A percentile compares a stretch with the other conserved stretches of the same genome.
phyloP scores from a whole-genome alignment of 768 basidiomycete species.

The Mycena sanguinolenta region DNA sequence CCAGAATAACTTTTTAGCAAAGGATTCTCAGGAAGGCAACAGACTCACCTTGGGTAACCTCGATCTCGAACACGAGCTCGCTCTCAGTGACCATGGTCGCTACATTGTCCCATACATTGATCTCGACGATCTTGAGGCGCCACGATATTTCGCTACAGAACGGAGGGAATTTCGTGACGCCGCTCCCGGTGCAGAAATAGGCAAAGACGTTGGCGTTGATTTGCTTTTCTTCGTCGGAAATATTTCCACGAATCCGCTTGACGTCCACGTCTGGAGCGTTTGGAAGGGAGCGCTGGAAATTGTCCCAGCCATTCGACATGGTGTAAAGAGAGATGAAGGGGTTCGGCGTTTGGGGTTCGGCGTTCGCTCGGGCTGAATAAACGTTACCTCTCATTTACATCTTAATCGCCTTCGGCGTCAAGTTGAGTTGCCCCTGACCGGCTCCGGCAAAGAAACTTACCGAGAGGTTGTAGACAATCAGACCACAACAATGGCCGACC shows the following conservation, averaged over 20 bases:
- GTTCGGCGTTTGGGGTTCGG: too few relatives aligned
- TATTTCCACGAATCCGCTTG: constrained; percentile 55
- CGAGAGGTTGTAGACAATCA: background rate
- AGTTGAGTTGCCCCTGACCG: too few relatives aligned
- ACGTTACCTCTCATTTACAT: too few relatives aligned
- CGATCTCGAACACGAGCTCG: constrained; percentile 56
- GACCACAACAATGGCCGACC: background rate
- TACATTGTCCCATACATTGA: constrained; percentile 14
- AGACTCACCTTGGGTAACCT: constrained; percentile 41
- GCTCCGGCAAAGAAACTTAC: too few relatives aligned
- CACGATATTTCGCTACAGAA: constrained; percentile 8
- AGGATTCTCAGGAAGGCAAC: background rate
- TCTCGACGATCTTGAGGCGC: constrained; percentile 12
- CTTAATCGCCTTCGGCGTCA: too few relatives aligned
- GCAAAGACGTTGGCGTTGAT: constrained; percentile 48
- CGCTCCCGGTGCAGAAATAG: constrained; percentile 48
- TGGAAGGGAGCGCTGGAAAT: constrained; percentile 37
- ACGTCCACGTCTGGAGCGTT: constrained; percentile 41
- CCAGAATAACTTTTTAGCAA: background rate
- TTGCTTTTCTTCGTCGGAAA: constrained; percentile 54
- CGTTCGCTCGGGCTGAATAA: too few relatives aligned
- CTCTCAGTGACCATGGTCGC: constrained; percentile 35
- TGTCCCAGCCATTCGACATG: constrained; percentile 1
- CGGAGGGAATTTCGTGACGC: background rate
- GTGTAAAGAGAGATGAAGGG: too few relatives aligned